A percentile compares a stretch with the other conserved stretches of the same genome.
Evolutionary conservation across 1,139 yeast species (phyloP).

Genomic region (Candida sp.): DNA sequence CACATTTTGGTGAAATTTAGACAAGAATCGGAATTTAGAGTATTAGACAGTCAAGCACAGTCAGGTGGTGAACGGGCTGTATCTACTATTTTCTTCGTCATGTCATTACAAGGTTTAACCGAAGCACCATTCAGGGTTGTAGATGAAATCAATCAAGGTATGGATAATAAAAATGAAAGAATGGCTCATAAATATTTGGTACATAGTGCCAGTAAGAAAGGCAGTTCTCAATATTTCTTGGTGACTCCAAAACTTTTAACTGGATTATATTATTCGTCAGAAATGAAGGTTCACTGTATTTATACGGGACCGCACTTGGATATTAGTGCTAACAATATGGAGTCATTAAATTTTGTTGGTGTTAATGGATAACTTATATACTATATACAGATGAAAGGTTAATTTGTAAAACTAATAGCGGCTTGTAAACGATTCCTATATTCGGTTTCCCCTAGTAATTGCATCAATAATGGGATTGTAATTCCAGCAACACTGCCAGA

Average conservation of each 20-base stretch:
- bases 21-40: slow-evolving; percentile 64
- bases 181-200: slow-evolving; percentile 86
- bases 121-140: slow-evolving; percentile 92
- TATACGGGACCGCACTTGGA: slow-evolving; percentile 52
- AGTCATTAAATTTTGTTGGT: slow-evolving; percentile 31
- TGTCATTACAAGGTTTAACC: slow-evolving; percentile 89
- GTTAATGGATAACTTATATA: slow-evolving; percentile 1
- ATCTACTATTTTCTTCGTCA: slow-evolving; percentile 84
- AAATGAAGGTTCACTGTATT: slow-evolving; percentile 87
- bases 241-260: slow-evolving; percentile 91
- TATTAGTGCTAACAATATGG: slow-evolving; percentile 11
- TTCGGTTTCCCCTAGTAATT: slow-evolving; percentile 52
- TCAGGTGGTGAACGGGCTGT: slow-evolving; percentile 99
- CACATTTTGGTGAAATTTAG: slow-evolving; percentile 86
- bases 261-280: slow-evolving; percentile 71
- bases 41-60: slow-evolving; percentile 81
- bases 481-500: slow-evolving; percentile 73
- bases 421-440: slow-evolving; percentile 30
- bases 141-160: slow-evolving; percentile 98
- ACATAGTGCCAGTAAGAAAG: slow-evolving; percentile 68
- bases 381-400: slow-evolving; percentile 1
- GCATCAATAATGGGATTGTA: slow-evolving; percentile 57
- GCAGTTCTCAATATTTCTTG: slow-evolving; percentile 75
- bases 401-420: slow-evolving; percentile 12
- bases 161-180: slow-evolving; percentile 94